Conservation (phyloP, 495 filamentous ascomycete genomes). For the Penicillium antarcticum region DNA sequence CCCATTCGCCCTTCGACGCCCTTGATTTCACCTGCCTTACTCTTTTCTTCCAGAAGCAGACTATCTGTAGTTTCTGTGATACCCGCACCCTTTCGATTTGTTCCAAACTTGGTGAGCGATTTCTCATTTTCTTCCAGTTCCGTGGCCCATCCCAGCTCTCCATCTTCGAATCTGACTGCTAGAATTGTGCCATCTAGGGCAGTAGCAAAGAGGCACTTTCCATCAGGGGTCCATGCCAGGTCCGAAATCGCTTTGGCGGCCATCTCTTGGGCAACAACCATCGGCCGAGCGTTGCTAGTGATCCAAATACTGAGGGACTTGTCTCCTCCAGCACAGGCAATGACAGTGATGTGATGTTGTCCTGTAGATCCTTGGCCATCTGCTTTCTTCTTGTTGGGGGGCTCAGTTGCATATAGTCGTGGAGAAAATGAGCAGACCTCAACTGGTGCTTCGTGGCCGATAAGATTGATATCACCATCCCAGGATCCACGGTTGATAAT, state of each 20-base stretch:
- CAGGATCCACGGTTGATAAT: conserved; percentile 90
- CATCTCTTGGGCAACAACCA: conserved; percentile 84
- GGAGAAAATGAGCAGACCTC: conserved; percentile 98
- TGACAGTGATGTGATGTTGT: conserved; percentile 75
- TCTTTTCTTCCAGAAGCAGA: conserved; percentile 81
- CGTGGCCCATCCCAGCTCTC: conserved; percentile 71
- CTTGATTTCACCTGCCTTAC: conserved; percentile 83
- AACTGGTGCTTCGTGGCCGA: conserved; percentile 93
- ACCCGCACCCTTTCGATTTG: conserved; percentile 77
- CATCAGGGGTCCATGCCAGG: conserved; percentile 92
- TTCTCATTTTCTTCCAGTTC: conserved; percentile 85
- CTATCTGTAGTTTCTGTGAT: conserved; percentile 88
- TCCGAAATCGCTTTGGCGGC: conserved; percentile 89
- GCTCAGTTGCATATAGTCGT: conserved; percentile 76
- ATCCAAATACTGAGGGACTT: conserved; percentile 96
- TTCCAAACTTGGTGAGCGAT: conserved; percentile 87
- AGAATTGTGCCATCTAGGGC: conserved; percentile 87
- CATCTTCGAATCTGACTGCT: conserved; percentile 66
- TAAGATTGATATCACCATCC: conserved; percentile 96
- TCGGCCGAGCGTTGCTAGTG: conserved; percentile 84
- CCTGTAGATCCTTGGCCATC: conserved; percentile 37
- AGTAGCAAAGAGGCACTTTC: conserved; percentile 78
- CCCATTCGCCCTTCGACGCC: conserved; percentile 95
- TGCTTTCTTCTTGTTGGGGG: conserved; percentile 40
- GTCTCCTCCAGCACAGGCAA: conserved; percentile 94